A percentile compares a stretch with the other conserved stretches of the same genome.
Conservation (phyloP, 345 rosid genomes). For the Linum usitatissimum region DNA sequence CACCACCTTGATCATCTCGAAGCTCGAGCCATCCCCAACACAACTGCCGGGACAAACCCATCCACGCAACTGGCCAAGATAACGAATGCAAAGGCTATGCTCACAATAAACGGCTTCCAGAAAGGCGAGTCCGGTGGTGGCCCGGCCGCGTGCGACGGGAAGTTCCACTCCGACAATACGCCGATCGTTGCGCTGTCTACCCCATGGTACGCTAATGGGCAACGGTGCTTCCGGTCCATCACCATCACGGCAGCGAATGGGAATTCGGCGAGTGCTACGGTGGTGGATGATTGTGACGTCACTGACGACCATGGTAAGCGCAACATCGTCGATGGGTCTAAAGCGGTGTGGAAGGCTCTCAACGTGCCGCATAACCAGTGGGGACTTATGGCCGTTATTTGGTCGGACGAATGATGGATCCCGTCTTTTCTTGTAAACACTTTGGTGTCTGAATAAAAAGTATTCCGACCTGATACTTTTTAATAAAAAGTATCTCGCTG, state of each 20-base stretch:
- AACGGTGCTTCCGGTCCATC: neutral
- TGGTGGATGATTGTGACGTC: neutral
- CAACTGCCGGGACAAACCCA: too few species aligned
- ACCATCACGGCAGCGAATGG: neutral
- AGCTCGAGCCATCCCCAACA: too few species aligned
- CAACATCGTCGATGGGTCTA: neutral
- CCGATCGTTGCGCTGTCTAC: neutral
- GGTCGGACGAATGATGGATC: neutral
- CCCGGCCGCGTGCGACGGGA: neutral
- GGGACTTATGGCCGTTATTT: neutral
- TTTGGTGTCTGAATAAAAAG: too few species aligned
- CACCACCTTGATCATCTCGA: too few species aligned
- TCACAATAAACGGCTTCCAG: neutral
- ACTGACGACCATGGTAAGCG: neutral
- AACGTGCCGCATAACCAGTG: neutral
- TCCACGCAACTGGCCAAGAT: neutral
- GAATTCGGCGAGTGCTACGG: neutral
- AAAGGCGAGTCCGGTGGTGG: neutral
- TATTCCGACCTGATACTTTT: too few species aligned
- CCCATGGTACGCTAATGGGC: neutral
- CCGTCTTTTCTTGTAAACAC: too few species aligned
- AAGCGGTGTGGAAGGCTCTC: neutral
- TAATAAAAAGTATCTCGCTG: too few species aligned
- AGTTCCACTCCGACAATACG: neutral
- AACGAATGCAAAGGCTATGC: slow-evolving; percentile 3